Base-by-base conservation (phyloP, 352 stramenopile genomes). In the Phytophthora europaea region DNA sequence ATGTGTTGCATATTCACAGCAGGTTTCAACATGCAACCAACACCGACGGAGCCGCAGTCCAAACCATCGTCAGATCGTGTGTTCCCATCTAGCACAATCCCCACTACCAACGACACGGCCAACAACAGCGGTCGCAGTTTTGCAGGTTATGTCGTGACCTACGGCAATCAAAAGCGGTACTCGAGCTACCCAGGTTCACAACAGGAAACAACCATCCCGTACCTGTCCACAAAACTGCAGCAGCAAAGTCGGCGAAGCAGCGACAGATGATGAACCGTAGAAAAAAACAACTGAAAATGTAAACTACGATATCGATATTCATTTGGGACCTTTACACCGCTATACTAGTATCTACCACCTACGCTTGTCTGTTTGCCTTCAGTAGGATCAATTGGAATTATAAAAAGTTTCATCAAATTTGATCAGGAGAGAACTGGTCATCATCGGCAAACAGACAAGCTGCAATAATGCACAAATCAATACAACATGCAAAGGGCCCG, bases 351-450 rank as follows among this genome's bases (percentile, higher is more conserved):
- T 9, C 31, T 22, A 61, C 26, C 61, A 51, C 4, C 55, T 72
- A 66, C 20, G 2, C 40, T 65, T 78, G 72, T 65, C 33, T 73
- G 48, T 73, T 73, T 73, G 68, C 70, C 85, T 85, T 94, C 87
- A 92, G 87, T 90, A 94, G 87, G 87, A 94, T 94, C 87, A 94
- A 94, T 94, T 94, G 87, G 85, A 94, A 94, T 89, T 85, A 87
- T 80, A 83, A 80, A 78, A 75, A 58, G 81, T 92, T 92, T 92
- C 84, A 89, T 90, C 84, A 91, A 76, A 20, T 40, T 78, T 85
- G 69, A 83, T 89, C 81, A 91, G 83, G 61, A 84, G 82, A 91
- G 76, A 89, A 90, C 79, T 79, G 59, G 58, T 92, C 87, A 90
- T 94, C 87, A 94, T 72, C 47, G 72, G 84, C 81, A 84, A 75